A percentile compares a stretch with the other conserved stretches of the same genome.
These are phyloP conservation scores for Lasiodiplodia sp. DNA, from an alignment of 2,329 filamentous ascomycete species.

Conservation along the genomic window DNA sequence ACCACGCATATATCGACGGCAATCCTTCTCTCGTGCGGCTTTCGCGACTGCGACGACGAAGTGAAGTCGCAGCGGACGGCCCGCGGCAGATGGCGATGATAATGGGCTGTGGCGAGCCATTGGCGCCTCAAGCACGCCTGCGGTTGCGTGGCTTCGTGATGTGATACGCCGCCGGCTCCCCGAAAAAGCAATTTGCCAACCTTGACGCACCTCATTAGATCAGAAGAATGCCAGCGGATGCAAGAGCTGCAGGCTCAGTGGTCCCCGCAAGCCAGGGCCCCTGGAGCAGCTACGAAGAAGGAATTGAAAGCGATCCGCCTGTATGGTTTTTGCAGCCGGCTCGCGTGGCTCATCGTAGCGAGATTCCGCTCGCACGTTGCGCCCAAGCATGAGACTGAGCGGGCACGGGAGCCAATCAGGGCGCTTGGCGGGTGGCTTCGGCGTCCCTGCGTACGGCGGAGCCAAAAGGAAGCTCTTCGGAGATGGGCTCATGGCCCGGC, in stretches of 20 bases:
- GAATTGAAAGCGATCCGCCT: not conserved
- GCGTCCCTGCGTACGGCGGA: slow-evolving; percentile 25
- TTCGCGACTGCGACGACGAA: not conserved
- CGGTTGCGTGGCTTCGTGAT: slow-evolving; percentile 2
- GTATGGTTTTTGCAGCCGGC: not conserved
- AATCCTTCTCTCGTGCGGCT: not conserved
- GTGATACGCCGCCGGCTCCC: not conserved
- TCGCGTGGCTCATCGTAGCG: slow-evolving; percentile 12
- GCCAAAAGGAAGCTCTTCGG: slow-evolving; percentile 25
- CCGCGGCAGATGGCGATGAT: not conserved
- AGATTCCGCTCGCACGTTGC: slow-evolving; percentile 5
- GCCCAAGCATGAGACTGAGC: not conserved
- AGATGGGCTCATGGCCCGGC: slow-evolving; percentile 6
- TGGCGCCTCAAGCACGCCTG: slow-evolving; percentile 1
- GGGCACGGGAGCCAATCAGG: slow-evolving; percentile 12
- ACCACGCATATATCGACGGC: slow-evolving; percentile 13
- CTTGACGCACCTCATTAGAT: not conserved
- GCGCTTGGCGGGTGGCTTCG: slow-evolving; percentile 1
- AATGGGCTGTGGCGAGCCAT: not conserved
- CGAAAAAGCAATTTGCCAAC: slow-evolving; percentile 24
- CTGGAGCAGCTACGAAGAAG: not conserved
- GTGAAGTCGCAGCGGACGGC: not conserved
- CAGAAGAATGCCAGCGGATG: slow-evolving; percentile 10
- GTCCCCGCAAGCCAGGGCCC: not conserved
- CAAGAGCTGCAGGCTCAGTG: slow-evolving; percentile 4